phyloP scores from a whole-genome alignment of 129 eudicot genomes.

The Erigeron canadensis region DNA sequence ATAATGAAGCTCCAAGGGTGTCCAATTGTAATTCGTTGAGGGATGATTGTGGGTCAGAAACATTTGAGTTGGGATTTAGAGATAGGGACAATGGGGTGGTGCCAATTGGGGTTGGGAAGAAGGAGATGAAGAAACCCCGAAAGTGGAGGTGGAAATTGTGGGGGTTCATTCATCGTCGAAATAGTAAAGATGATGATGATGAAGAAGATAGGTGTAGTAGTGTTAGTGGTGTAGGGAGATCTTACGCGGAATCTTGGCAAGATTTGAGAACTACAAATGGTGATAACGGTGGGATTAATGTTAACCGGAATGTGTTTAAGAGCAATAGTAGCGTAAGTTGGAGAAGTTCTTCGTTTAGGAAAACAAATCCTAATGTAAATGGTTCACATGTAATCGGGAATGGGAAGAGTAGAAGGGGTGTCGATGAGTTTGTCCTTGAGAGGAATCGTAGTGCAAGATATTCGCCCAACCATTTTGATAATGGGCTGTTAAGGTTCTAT shows the following conservation, averaged over 20 bases:
- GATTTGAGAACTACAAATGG: slow-evolving; percentile 52
- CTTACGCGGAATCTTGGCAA: slow-evolving; percentile 80
- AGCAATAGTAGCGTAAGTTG: slow-evolving; percentile 92
- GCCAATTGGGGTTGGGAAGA: slow-evolving; percentile 37
- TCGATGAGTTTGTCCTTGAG: slow-evolving; percentile 65
- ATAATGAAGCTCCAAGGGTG: slow-evolving; percentile 40
- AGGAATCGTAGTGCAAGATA: slow-evolving; percentile 85
- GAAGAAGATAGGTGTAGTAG: slow-evolving; percentile 61
- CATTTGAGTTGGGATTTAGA: slow-evolving; percentile 58
- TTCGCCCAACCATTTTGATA: slow-evolving; percentile 71
- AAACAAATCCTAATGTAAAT: slow-evolving; percentile 39
- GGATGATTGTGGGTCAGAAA: slow-evolving; percentile 65
- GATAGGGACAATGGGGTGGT: slow-evolving; percentile 42
- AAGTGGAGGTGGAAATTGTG: slow-evolving; percentile 69
- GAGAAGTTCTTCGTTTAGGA: slow-evolving; percentile 65
- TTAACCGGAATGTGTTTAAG: slow-evolving; percentile 49
- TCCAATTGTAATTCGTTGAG: slow-evolving; percentile 63
- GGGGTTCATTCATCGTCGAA: slow-evolving; percentile 70
- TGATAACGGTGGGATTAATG: slow-evolving; percentile 33
- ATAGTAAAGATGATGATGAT: slow-evolving; percentile 59
- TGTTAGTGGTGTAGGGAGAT: slow-evolving; percentile 80
- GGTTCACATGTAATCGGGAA: slow-evolving; percentile 24
- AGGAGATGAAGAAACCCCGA: slow-evolving; percentile 51
- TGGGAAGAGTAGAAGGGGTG: slow-evolving; percentile 35
- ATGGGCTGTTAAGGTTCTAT: slow-evolving; percentile 80